A percentile compares a stretch with the other conserved stretches of the same genome.
Conservation (phyloP, 768 basidiomycete genomes). For the Suillus alpinus region DNA sequence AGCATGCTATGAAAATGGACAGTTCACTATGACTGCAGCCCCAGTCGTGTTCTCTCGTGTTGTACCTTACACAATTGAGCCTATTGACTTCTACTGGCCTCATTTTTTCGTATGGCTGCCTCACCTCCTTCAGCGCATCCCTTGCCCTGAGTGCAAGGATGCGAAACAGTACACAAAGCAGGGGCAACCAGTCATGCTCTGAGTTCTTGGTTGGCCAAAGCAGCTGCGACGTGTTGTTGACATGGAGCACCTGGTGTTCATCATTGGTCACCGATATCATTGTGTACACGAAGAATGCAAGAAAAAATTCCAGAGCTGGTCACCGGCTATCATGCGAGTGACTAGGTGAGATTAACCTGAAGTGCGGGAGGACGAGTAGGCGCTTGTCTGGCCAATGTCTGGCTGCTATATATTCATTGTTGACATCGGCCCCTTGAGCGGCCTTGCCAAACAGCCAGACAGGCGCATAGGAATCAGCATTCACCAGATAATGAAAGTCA, state of each 20-base stretch:
- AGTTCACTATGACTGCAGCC: not conserved
- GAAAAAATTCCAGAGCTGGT: slow-evolving; percentile 28
- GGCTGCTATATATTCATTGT: too few relatives aligned
- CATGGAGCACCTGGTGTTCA: slow-evolving; percentile 15
- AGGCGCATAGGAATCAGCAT: too few relatives aligned
- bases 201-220: not conserved
- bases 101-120: slow-evolving; percentile 3
- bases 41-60: not conserved
- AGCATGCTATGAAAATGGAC: slow-evolving; percentile 3
- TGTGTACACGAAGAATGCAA: slow-evolving; percentile 13
- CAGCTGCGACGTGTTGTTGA: slow-evolving; percentile 14
- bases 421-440: too few relatives aligned
- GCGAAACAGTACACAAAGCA: not conserved
- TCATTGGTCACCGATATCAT: slow-evolving; percentile 24
- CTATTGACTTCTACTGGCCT: not conserved
- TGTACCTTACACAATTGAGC: not conserved
- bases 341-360: too few relatives aligned
- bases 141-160: not conserved
- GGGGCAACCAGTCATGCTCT: slow-evolving; percentile 3
- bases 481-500: too few relatives aligned
- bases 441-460: too few relatives aligned
- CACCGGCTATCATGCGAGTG: slow-evolving; percentile 15
- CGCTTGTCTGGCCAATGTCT: too few relatives aligned
- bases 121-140: slow-evolving; percentile 2
- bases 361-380: too few relatives aligned